Base-by-base conservation (phyloP, 73 alveolate genomes). In the Paramecium primaurelia region DNA sequence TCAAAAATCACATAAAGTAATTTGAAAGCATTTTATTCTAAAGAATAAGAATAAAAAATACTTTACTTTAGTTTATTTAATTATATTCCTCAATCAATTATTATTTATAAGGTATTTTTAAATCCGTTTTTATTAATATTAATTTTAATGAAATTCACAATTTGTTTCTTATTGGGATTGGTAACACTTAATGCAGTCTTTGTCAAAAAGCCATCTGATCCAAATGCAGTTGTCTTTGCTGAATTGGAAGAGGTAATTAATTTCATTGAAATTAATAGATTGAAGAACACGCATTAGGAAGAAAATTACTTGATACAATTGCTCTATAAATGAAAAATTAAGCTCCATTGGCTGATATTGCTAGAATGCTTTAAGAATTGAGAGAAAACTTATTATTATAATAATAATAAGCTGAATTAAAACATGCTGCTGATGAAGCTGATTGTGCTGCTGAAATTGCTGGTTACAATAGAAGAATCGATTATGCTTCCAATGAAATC, bases 331-430 rank as follows among this genome's bases (percentile, higher is more conserved):
- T 80, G 91, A 80, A 80, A 47, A 80, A 80, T 32, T 64, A 45
- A 80, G 91, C 91, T 14, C 91, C 91, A 20, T 80, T 80, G 34
- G 91, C 91, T 49, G 77, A 80, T 80, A 80, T 80, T 42, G 91
- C 91, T 18, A 80, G 58, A 80, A 80, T 80, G 91, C 73, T 80
- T 42, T 80, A 80, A 80, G 91, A 80, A 32, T 80, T 80, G 38
- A 80, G 91, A 47, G 91, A 80, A 80, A 80, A 80, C 91, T 47
- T 45, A n/a, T 28, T 80, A 14, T 26, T 80, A 26, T 18, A 80
- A 80, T 80, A 80, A 80, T 25, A 80, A 80, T 42, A 80, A 45
- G 91, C 91, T 80, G 91, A 80, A 11, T 32, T 80, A 11, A 80
- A 80, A 47, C 91, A 80, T 28, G 91, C 91, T 10, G 71, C 71